These are phyloP conservation scores for Medicago lupulina DNA, from an alignment of 306 rosid species.

Conservation along the genomic window DNA sequence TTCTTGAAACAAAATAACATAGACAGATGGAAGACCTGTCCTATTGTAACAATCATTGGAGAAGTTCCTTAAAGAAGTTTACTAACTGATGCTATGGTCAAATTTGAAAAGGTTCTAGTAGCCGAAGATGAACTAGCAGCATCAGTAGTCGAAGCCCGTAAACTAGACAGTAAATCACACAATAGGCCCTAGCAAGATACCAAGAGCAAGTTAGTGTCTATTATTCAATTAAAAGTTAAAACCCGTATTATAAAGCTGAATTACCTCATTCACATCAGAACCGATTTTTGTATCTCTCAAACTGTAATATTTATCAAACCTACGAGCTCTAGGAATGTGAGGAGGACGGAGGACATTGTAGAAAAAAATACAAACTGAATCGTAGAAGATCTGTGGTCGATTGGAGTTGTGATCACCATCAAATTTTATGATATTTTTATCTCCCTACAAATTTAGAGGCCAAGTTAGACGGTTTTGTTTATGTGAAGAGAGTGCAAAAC, in stretches of 20 bases:
- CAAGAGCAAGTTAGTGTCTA: conserved; percentile 25
- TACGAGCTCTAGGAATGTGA: conserved; percentile 58
- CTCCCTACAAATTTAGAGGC: conserved; percentile 67
- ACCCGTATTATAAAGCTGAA: conserved; percentile 28
- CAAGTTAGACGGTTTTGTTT: conserved; percentile 30
- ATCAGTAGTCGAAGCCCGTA: conserved; percentile 60
- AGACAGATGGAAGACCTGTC: conserved; percentile 34
- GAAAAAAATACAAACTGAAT: conserved; percentile 90
- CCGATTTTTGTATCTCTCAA: conserved; percentile 73
- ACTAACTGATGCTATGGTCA: conserved; percentile 53
- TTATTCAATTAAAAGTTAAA: conserved; percentile 17
- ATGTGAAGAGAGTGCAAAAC: conserved; percentile 12
- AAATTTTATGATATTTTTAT: conserved; percentile 79
- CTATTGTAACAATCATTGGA: conserved; percentile 50
- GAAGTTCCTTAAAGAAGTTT: conserved; percentile 65
- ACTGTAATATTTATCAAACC: conserved; percentile 77
- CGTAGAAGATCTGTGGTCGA: conserved; percentile 91
- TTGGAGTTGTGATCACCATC: conserved; percentile 96
- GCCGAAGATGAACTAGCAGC: conserved; percentile 89
- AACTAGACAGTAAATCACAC: conserved; percentile 69
- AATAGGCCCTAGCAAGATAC: conserved; percentile 63
- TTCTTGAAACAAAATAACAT: conserved; percentile 2
- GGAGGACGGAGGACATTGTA: conserved; percentile 91
- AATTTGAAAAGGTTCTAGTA: conserved; percentile 54
- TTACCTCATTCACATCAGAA: conserved; percentile 75